These are phyloP conservation scores for Camellia japonica DNA, from an alignment of 148 eudicot genomes.

Conservation along the genomic window DNA sequence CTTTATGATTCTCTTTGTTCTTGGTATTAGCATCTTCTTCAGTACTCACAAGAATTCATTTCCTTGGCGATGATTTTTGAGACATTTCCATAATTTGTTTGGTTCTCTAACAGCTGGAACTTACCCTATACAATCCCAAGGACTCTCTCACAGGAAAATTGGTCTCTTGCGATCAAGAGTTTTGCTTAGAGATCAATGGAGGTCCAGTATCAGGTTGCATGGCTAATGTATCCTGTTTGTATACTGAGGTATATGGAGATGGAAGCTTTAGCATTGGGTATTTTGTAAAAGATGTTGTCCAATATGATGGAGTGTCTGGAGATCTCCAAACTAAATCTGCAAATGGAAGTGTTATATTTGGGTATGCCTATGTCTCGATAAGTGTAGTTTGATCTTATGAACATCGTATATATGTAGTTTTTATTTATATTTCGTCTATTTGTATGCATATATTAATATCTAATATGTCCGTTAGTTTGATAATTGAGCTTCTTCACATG, in stretches of 20 bases:
- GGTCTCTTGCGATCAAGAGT: constrained; percentile 56
- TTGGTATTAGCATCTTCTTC: background rate
- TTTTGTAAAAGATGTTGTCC: constrained; percentile 77
- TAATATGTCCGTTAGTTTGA: background rate
- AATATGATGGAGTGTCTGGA: constrained; percentile 92
- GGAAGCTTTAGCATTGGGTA: constrained; percentile 85
- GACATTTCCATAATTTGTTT: constrained; percentile 4
- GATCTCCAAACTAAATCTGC: constrained; percentile 78
- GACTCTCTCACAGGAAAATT: constrained; percentile 60
- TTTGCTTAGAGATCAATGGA: constrained; percentile 62
- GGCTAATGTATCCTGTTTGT: constrained; percentile 60
- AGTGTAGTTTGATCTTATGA: background rate
- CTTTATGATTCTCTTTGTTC: constrained; percentile 6
- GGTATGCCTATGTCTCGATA: constrained; percentile 41
- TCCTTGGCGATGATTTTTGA: constrained; percentile 6
- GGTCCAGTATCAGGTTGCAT: constrained; percentile 58
- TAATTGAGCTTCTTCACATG: background rate
- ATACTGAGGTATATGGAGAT: constrained; percentile 78
- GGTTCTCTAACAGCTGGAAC: constrained; percentile 62
- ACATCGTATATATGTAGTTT: constrained; percentile 5
- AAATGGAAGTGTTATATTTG: constrained; percentile 87
- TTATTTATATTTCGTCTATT: background rate
- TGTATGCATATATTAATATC: background rate
- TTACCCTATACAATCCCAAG: constrained; percentile 64
- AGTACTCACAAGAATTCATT: background rate